A percentile compares a stretch with the other conserved stretches of the same genome.
phyloP scores from a whole-genome alignment of 352 stramenopile species.

The Phytopythium montanum region DNA sequence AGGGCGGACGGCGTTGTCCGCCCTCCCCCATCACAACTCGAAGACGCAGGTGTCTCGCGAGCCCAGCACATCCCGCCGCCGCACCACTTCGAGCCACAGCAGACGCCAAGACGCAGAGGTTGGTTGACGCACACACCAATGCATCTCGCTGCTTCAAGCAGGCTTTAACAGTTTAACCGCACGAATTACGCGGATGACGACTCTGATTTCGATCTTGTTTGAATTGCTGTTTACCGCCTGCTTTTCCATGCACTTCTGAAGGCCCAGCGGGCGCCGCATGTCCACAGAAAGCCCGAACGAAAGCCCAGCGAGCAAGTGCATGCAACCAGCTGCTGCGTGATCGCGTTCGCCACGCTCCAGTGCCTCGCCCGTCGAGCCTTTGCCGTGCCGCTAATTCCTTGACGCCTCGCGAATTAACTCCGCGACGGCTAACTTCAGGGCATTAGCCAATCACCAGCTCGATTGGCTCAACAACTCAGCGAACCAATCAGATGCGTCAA shows the following conservation, averaged over 20 bases:
- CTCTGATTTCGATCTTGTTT: background rate
- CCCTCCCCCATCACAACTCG: background rate
- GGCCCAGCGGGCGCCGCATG: background rate
- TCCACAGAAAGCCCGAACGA: background rate
- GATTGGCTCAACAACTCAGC: background rate
- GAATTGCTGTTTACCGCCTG: no score
- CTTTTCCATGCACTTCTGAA: conserved; percentile 2
- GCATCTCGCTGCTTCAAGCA: no score
- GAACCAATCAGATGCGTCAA: background rate
- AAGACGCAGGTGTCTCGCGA: background rate
- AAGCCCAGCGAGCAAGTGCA: background rate
- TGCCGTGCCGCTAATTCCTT: background rate
- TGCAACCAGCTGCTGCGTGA: background rate
- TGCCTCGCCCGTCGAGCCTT: background rate
- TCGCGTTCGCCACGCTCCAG: background rate
- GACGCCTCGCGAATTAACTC: no score
- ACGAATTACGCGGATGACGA: no score
- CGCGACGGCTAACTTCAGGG: no score
- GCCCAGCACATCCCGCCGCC: background rate
- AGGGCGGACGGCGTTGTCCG: conserved; percentile 1
- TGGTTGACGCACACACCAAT: no score
- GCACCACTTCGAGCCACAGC: background rate
- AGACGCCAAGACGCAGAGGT: no score
- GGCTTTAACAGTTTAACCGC: no score
- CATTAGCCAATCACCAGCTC: no score